Percentiles rank a stretch among this genome's conserved stretches.
Evolutionary conservation across 441 rosid species (phyloP).

Genomic region (Populus hybrid): DNA sequence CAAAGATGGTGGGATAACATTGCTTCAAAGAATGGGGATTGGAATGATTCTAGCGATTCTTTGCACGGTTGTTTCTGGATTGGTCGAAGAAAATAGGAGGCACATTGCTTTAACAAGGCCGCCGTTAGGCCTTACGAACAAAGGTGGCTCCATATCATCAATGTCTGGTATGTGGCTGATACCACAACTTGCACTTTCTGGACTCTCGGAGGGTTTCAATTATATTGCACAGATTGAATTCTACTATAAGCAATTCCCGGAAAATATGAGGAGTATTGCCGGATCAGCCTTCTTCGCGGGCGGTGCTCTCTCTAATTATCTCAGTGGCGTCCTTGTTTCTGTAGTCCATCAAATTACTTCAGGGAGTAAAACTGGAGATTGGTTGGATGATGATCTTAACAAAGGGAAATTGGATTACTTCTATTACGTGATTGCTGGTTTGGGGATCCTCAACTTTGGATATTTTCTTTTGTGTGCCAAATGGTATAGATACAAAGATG

Average conservation of each 20-base stretch:
- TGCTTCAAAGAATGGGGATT: constrained; percentile 40
- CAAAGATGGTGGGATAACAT: constrained; percentile 20
- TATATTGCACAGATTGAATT: constrained; percentile 7
- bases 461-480: not conserved
- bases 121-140: constrained; percentile 26
- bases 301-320: not conserved
- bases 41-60: constrained; percentile 31
- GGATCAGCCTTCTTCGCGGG: constrained; percentile 6
- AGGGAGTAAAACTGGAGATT: not conserved
- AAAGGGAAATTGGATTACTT: constrained; percentile 3
- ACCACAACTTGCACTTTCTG: constrained; percentile 41
- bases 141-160: constrained; percentile 37
- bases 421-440: not conserved
- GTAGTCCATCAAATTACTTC: not conserved
- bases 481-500: constrained; percentile 3
- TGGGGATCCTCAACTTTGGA: not conserved
- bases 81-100: constrained; percentile 35
- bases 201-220: constrained; percentile 22
- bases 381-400: constrained; percentile 10
- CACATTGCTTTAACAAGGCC: constrained; percentile 30
- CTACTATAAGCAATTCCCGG: constrained; percentile 10
- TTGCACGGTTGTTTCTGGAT: constrained; percentile 29
- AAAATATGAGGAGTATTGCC: constrained; percentile 5
- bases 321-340: not conserved
- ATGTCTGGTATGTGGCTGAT: constrained; percentile 43